A percentile compares a stretch with the other conserved stretches of the same genome.
phyloP scores from a whole-genome alignment of 2,329 filamentous ascomycete genomes.

The Graphium sp. region DNA sequence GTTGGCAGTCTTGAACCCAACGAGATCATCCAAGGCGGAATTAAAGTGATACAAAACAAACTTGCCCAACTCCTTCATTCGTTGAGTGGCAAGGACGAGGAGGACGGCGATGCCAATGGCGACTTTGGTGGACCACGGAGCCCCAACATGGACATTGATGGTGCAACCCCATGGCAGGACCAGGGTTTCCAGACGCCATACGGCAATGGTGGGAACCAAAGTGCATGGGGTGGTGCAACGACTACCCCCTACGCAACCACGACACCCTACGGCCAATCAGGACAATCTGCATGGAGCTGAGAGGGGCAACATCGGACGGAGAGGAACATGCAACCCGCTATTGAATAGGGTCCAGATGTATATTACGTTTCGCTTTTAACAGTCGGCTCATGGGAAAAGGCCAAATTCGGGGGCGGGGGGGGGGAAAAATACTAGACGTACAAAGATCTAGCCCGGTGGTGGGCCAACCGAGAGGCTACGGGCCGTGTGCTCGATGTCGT shows the following conservation, averaged over 20 bases:
- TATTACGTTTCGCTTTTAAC: too few relatives aligned
- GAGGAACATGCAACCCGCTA: too few relatives aligned
- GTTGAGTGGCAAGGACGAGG: slow-evolving; percentile 33
- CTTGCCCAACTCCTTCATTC: slow-evolving; percentile 63
- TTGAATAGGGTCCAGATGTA: too few relatives aligned
- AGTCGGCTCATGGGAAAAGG: too few relatives aligned
- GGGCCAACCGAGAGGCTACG: too few relatives aligned
- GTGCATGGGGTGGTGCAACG: slow-evolving; percentile 46
- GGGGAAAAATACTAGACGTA: too few relatives aligned
- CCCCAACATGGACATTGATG: slow-evolving; percentile 45
- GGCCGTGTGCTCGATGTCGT: too few relatives aligned
- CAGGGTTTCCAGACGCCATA: slow-evolving; percentile 52
- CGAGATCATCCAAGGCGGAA: slow-evolving; percentile 73
- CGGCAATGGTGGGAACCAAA: slow-evolving; percentile 36
- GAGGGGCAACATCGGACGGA: too few relatives aligned
- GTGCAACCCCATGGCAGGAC: slow-evolving; percentile 37
- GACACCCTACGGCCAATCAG: slow-evolving; percentile 23
- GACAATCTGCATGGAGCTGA: slow-evolving; percentile 8
- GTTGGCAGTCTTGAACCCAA: slow-evolving; percentile 81
- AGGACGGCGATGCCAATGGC: slow-evolving; percentile 39
- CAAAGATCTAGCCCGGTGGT: too few relatives aligned
- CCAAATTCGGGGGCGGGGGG: too few relatives aligned
- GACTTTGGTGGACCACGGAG: slow-evolving; percentile 49
- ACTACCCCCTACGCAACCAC: slow-evolving; percentile 24
- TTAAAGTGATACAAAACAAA: slow-evolving; percentile 79